Conservation (phyloP, 2,329 filamentous ascomycete species). For the Botrytis medusae region DNA sequence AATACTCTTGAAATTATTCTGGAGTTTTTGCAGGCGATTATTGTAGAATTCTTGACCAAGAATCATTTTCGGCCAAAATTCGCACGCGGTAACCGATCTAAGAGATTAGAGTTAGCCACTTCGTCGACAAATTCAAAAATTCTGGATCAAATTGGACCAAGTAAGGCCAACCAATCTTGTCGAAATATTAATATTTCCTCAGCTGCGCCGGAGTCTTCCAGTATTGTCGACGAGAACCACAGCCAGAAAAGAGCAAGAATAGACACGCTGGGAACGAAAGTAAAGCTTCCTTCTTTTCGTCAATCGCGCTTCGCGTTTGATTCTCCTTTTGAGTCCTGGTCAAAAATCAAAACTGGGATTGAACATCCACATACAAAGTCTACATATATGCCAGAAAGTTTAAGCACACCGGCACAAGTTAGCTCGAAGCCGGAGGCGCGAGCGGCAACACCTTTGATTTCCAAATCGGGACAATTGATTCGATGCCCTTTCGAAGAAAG, state of each 20-base stretch:
- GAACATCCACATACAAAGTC: background rate
- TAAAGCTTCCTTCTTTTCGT: conserved; percentile 34
- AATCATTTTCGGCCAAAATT: conserved; percentile 56
- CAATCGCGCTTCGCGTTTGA: conserved; percentile 25
- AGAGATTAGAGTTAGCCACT: background rate
- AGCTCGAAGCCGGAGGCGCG: background rate
- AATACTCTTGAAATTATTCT: conserved; percentile 50
- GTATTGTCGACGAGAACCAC: too few species aligned
- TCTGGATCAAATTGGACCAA: background rate
- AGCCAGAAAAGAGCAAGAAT: background rate
- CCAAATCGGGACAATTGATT: conserved; percentile 45
- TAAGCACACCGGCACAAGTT: background rate
- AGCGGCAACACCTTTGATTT: conserved; percentile 40
- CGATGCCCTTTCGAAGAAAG: conserved; percentile 48
- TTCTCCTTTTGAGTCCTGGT: conserved; percentile 43
- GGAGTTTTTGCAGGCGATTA: conserved; percentile 66
- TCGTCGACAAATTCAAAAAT: background rate
- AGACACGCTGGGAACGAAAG: conserved; percentile 30
- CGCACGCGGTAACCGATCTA: background rate
- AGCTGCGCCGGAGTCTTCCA: background rate
- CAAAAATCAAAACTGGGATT: conserved; percentile 42
- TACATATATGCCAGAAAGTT: background rate
- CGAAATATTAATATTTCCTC: background rate
- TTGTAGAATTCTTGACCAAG: conserved; percentile 72
- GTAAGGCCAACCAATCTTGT: background rate